Base-by-base conservation (phyloP, 768 basidiomycete genomes). In the Rubroboletus satanas region DNA sequence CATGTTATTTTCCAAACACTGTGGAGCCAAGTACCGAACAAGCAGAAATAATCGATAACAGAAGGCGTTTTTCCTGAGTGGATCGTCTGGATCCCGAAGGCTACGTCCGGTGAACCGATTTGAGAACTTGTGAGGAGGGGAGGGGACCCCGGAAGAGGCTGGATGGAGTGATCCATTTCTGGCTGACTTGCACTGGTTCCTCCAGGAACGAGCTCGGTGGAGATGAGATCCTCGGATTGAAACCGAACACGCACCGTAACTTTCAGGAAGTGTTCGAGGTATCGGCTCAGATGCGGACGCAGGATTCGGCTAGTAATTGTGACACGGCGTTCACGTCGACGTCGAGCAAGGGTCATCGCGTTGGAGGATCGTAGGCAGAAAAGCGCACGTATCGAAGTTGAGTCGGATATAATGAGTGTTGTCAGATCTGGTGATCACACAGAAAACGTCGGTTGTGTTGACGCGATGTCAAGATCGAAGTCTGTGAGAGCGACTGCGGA, bases 311-410 rank as follows among this genome's bases (percentile, higher is more conserved):
- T 18, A 7, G 5, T 1, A 12, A 38, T 39, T 18, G 11, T 36
- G 35, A 38, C 23, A 32, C 46, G 49, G 23, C 28, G 31, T 21
- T 33, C 18, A 33, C 32, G 14, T 7, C 10, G 43, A 46, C n/a
- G 41, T 26, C 21, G 42, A 35, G 35, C 9, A 7, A 23, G 21
- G 39, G 5, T 18, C 9, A 12, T 14, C 28, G 33, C 7, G 11
- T 31, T 55, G 63, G 60, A 62, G 60, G 60, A 64, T 65, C 62
- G 54, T 3, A 52, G 8, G 21, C 23, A 47, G 62, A 58, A 60
- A 49, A 26, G 45, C 0, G 45, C 37, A 51, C 31, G 41, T 1
- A 61, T 52, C 39, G 51, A 62, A 55, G 49, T 28, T n/a, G 38
- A 8, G 39, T 29, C 17, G 43, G n/a, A 44, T 39, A 17, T 11